Evolutionary conservation across 2,329 filamentous ascomycete species (phyloP), one percentile per base, ranked within the genome.

Genomic region (Hawksworthiomyces lignivorus): DNA sequence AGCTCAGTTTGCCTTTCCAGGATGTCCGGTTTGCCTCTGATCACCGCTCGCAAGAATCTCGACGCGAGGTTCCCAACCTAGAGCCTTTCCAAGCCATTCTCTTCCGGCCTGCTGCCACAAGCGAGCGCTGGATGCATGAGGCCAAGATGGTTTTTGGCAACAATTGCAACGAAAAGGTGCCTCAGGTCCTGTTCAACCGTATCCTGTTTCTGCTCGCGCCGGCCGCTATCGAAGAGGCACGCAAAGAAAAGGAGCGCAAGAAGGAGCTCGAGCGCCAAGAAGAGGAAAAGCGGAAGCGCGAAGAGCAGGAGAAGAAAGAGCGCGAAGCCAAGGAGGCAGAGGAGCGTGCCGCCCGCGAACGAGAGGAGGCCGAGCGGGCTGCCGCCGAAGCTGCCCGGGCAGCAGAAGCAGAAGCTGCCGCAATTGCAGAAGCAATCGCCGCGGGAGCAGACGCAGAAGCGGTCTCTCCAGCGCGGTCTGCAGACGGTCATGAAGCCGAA

Each of bases 41-140:
- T 14, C 19, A 35, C 7, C 45, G 42, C 19, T 19, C 22, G 3
- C 15, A 26, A 17, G 73, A 77, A 17, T 60, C 62, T 29, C 70
- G 74, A 19, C 66, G 72, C 11, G 72, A 75, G 18, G 52, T 3
- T 10, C 30, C 62, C 28, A 60, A 66, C 49, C 63, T 73, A 54
- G 82, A 86, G 44, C 83, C 83, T 11, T 70, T 77, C n/a, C 82
- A 84, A 52, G 83, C 87, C 11, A 81, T 89, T 20, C 69, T 79
- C 3, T 97, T 97, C 59, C 67, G 72, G 17, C 72, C 87, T 8
- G 76, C 79, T 28, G 71, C 77, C 8, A 97, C 92, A 1, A 69
- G 74, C 42, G 72, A 75, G 40, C 82, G 92, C 47, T 98, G 94
- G 82, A 78, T 85, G 56, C 87, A 96, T 56, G 94, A 97, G 60